phyloP scores from a whole-genome alignment of 164 flowering plant species.

The Macadamia tetraphylla region DNA sequence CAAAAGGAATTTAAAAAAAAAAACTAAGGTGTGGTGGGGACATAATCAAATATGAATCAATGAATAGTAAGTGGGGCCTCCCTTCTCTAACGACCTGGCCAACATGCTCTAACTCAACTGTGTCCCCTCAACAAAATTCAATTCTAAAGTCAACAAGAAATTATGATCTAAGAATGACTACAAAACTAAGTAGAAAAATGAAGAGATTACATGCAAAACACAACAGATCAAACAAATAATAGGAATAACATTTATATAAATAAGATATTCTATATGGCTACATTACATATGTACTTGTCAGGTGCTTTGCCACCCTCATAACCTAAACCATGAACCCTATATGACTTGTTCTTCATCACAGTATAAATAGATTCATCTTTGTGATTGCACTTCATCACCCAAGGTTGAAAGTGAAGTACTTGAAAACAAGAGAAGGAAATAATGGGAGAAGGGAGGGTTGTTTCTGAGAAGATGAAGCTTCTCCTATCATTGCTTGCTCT shows the following conservation, averaged over 20 bases:
- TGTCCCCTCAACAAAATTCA: slow-evolving; percentile 47
- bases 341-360: background rate
- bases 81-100: slow-evolving; percentile 30
- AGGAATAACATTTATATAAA: slow-evolving; percentile 5
- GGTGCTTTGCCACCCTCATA: background rate
- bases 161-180: background rate
- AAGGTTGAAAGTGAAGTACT: background rate
- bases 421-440: slow-evolving; percentile 1
- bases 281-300: background rate
- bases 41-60: background rate
- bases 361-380: background rate
- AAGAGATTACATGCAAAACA: background rate
- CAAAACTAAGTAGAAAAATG: slow-evolving; percentile 3
- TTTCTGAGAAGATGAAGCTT: slow-evolving; percentile 55
- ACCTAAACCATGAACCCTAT: slow-evolving; percentile 5
- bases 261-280: slow-evolving; percentile 2
- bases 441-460: slow-evolving; percentile 19
- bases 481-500: slow-evolving; percentile 44
- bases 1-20: background rate
- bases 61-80: slow-evolving; percentile 6
- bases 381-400: slow-evolving; percentile 2
- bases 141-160: slow-evolving; percentile 18
- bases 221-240: background rate
- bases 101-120: slow-evolving; percentile 28
- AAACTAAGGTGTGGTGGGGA: slow-evolving; percentile 10